Evolutionary conservation across 306 rosid genomes (phyloP).

Genomic region (Ammopiptanthus mongolicus): DNA sequence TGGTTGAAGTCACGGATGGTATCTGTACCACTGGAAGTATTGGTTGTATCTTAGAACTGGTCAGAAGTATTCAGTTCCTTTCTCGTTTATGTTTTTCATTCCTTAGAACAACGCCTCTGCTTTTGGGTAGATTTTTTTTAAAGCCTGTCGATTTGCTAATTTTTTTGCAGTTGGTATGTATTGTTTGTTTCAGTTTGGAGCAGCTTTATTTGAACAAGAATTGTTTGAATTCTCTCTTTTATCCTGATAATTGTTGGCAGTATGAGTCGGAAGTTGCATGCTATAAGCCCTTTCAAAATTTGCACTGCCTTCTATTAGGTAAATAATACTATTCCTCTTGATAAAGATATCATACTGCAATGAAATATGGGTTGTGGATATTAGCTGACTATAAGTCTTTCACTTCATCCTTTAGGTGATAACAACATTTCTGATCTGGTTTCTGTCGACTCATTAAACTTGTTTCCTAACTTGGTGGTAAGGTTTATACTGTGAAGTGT

Average conservation of each 20-base stretch:
- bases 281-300: slow-evolving; percentile 56
- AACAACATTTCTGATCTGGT: slow-evolving; percentile 66
- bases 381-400: slow-evolving; percentile 17
- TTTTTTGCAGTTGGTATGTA: slow-evolving; percentile 25
- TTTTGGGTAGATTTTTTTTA: slow-evolving; percentile 8
- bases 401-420: slow-evolving; percentile 55
- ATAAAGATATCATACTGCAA: slow-evolving; percentile 13
- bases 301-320: slow-evolving; percentile 85
- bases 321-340: slow-evolving; percentile 28
- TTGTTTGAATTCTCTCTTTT: slow-evolving; percentile 56
- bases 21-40: slow-evolving; percentile 11
- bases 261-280: slow-evolving; percentile 31
- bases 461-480: slow-evolving; percentile 78
- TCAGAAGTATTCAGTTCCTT: not conserved
- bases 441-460: slow-evolving; percentile 71
- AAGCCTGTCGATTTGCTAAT: slow-evolving; percentile 21
- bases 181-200: slow-evolving; percentile 78
- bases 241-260: slow-evolving; percentile 40
- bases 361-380: slow-evolving; percentile 4
- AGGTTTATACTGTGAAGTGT: slow-evolving; percentile 30
- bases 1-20: slow-evolving; percentile 16
- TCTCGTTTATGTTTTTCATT: not conserved
- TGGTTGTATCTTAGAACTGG: slow-evolving; percentile 15
- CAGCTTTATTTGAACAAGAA: slow-evolving; percentile 88
- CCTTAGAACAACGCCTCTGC: not conserved